Evolutionary conservation across 768 basidiomycete species (phyloP).

Genomic region (Agaricus sinodeliciosus): DNA sequence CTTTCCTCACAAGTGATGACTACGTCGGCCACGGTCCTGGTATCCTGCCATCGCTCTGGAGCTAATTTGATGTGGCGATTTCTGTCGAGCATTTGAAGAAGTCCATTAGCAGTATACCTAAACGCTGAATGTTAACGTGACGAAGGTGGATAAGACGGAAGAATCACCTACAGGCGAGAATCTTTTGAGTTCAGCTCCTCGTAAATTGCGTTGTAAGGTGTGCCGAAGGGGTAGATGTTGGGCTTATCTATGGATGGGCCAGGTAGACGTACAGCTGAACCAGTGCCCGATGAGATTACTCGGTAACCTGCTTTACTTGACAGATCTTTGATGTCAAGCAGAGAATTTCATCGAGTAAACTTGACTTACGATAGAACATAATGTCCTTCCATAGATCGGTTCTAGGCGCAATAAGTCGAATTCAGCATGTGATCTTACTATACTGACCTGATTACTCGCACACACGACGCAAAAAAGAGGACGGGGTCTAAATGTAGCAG

Average conservation of each 20-base stretch:
- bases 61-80: constrained; percentile 88
- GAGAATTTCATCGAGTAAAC: constrained; percentile 6
- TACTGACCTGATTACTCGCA: constrained; percentile 92
- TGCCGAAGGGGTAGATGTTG: constrained; percentile 95
- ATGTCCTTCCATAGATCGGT: constrained; percentile 98
- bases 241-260: constrained; percentile 97
- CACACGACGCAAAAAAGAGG: constrained; percentile 97
- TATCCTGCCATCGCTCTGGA: constrained; percentile 97
- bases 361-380: constrained; percentile 73
- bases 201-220: constrained; percentile 94
- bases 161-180: constrained; percentile 59
- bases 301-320: constrained; percentile 83
- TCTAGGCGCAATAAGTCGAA: constrained; percentile 40
- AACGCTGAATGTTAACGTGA: constrained; percentile 3
- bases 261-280: constrained; percentile 93
- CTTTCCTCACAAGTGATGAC: constrained; percentile 99
- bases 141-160: neutral
- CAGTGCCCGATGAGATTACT: constrained; percentile 93
- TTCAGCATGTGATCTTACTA: neutral
- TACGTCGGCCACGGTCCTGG: constrained; percentile 81
- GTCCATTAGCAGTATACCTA: constrained; percentile 90
- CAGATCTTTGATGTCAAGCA: constrained; percentile 2
- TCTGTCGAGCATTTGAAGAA: constrained; percentile 93
- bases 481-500: constrained; percentile 46
- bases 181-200: constrained; percentile 86